These are phyloP conservation scores for Phytophthora agathidicida DNA, from an alignment of 352 stramenopile species.

Conservation along the genomic window DNA sequence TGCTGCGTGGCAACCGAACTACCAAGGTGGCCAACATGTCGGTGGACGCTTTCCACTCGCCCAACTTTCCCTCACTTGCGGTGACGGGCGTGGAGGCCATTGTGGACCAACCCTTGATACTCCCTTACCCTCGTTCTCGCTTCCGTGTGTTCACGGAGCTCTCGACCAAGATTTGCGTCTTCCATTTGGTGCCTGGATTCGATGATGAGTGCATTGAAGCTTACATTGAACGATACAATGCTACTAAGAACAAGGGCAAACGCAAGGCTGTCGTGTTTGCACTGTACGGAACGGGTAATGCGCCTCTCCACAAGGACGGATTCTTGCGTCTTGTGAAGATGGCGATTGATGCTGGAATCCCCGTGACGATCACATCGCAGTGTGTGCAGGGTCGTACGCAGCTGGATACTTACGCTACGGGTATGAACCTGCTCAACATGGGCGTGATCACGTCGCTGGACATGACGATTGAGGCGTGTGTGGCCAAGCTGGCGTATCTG, in stretches of 20 bases:
- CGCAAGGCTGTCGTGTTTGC: conserved; percentile 91
- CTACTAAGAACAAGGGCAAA: conserved; percentile 33
- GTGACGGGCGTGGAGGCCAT: conserved; percentile 94
- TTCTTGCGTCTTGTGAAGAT: conserved; percentile 89
- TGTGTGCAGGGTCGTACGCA: conserved; percentile 94
- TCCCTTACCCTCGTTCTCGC: conserved; percentile 86
- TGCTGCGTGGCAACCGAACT: conserved; percentile 94
- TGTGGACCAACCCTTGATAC: conserved; percentile 89
- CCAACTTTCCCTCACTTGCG: conserved; percentile 95
- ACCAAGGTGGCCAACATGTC: conserved; percentile 96
- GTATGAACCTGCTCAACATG: conserved; percentile 86
- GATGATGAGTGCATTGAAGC: conserved; percentile 87
- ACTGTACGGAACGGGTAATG: conserved; percentile 96
- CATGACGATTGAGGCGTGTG: conserved; percentile 96
- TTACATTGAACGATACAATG: conserved; percentile 75
- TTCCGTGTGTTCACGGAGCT: conserved; percentile 92
- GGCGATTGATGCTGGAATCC: conserved; percentile 81
- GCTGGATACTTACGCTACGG: conserved; percentile 94
- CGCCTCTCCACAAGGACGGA: conserved; percentile 86
- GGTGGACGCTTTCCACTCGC: conserved; percentile 96
- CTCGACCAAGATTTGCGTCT: conserved; percentile 92
- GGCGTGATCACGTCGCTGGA: conserved; percentile 95
- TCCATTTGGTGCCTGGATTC: conserved; percentile 91
- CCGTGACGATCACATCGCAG: conserved; percentile 95
- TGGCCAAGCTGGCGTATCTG: conserved; percentile 95